These are phyloP conservation scores for Sporothrix schenckii DNA, from an alignment of 2,329 filamentous ascomycete genomes.

Conservation along the genomic window DNA sequence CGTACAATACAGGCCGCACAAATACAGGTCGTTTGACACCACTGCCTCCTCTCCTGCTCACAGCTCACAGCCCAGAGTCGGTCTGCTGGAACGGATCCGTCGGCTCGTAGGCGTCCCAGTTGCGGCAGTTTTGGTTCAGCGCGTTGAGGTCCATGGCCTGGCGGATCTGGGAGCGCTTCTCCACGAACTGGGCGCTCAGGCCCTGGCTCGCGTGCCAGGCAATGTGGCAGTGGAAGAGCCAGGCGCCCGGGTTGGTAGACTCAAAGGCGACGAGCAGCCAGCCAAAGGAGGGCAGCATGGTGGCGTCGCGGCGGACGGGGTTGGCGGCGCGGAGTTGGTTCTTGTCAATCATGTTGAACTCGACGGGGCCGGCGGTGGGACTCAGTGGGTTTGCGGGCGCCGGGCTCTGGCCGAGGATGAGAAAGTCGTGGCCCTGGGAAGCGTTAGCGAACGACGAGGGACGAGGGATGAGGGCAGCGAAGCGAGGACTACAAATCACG, in stretches of 20 bases:
- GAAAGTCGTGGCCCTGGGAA: slow-evolving; percentile 39
- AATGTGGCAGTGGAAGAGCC: slow-evolving; percentile 52
- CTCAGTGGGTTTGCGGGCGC: slow-evolving; percentile 45
- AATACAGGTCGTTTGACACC: too few species aligned
- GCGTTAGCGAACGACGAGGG: background rate
- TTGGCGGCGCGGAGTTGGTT: slow-evolving; percentile 43
- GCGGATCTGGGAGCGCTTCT: slow-evolving; percentile 32
- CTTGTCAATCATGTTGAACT: slow-evolving; percentile 42
- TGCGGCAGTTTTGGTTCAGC: slow-evolving; percentile 34
- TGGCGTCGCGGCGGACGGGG: slow-evolving; percentile 50
- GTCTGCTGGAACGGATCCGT: slow-evolving; percentile 33
- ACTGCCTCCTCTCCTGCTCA: too few species aligned
- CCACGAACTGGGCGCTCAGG: slow-evolving; percentile 55
- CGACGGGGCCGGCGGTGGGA: slow-evolving; percentile 34
- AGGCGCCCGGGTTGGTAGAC: slow-evolving; percentile 53
- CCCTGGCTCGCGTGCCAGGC: slow-evolving; percentile 52
- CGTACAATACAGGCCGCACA: background rate
- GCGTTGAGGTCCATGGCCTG: slow-evolving; percentile 34
- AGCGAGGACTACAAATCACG: slow-evolving; percentile 22
- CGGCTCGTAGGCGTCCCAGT: slow-evolving; percentile 33
- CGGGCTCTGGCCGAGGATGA: slow-evolving; percentile 38
- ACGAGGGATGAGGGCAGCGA: background rate
- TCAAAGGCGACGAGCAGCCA: slow-evolving; percentile 51
- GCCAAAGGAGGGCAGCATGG: slow-evolving; percentile 47
- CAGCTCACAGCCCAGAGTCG: slow-evolving; percentile 31